These are phyloP conservation scores for Dictyostelium firmibasis DNA, from an alignment of 78 protist genomes.

Conservation along the genomic window DNA sequence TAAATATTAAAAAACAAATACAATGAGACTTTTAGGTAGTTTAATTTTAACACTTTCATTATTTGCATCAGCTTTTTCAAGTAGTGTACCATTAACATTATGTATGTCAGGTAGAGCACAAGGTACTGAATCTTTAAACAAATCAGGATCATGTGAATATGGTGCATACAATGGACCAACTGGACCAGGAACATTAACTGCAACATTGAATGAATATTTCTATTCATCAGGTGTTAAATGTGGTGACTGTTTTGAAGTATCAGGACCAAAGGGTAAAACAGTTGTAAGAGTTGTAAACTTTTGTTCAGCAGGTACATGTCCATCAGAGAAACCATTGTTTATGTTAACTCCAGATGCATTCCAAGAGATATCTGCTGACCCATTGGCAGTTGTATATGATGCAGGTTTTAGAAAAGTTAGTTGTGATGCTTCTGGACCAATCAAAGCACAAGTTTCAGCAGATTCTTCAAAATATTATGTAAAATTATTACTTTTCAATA, in stretches of 20 bases:
- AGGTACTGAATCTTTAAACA: constrained; percentile 38
- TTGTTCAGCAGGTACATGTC: constrained; percentile 38
- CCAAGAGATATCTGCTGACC: constrained; percentile 12
- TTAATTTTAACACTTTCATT: background rate
- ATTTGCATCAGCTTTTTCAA: background rate
- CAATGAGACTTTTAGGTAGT: background rate
- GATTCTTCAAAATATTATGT: constrained; percentile 33
- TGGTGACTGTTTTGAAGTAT: constrained; percentile 69
- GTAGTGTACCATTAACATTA: constrained; percentile 2
- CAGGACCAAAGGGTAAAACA: constrained; percentile 44
- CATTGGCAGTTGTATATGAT: constrained; percentile 12
- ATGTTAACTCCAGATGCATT: constrained; percentile 54
- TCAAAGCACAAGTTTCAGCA: background rate
- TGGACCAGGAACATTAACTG: constrained; percentile 25
- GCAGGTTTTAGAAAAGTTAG: constrained; percentile 60
- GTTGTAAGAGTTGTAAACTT: constrained; percentile 48
- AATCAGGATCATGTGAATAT: constrained; percentile 60
- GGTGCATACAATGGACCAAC: constrained; percentile 18
- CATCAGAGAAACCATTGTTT: constrained; percentile 44
- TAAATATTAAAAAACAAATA: background rate
- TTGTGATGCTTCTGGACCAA: constrained; percentile 27
- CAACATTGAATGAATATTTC: constrained; percentile 46
- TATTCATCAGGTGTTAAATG: constrained; percentile 18
- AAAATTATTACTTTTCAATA: constrained; percentile 34
- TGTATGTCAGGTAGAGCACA: constrained; percentile 16